Base-by-base conservation (phyloP, 768 basidiomycete genomes). In the Gelatoporia subvermispora region DNA sequence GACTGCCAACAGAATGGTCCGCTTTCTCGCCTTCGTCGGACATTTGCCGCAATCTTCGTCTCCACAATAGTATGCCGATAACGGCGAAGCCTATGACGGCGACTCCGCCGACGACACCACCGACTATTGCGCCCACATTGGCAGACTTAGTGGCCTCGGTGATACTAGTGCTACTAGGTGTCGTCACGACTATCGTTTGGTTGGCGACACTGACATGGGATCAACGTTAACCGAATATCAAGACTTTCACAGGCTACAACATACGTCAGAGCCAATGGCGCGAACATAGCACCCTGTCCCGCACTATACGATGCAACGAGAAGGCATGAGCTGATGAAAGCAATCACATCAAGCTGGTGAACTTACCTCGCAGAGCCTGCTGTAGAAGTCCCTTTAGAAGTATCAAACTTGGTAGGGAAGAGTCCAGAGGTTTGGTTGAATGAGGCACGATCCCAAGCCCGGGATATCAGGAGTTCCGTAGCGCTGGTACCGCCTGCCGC, bases 51-150 rank as follows among this genome's bases (percentile, higher is more conserved):
- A 13, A n/a, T 20, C 47, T 25, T 21, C 48, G 41, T 35, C 48
- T 40, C 17, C 38, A 35, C 38, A 25, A 34, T 4, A 49, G 34
- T 25, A 13, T 16, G 7, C 41, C 48, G n/a, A 43, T 7, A 13
- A 49, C 11, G 8, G 36, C 21, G 18, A 35, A 15, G 8, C 11
- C 42, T 3, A 43, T 7, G 22, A 18, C 48, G n/a, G 11, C 18
- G 17, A 49, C 41, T 16, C 48, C 48, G 16, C 41, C 48, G 5
- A 49, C 48, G 24, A 49, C 42, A 9, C 48, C 48, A 43, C 48
- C 48, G 22, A 43, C 48, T 15, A 49, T 43, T 13, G 41, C 48
- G 11, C 48, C 48, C 5, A 49, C 34, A 15, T 35, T 18, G 9
- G n/a, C 37, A 4, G 36, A 9, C 25, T 21, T 20, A 8, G 45